These are phyloP conservation scores for Exophiala dermatitidis DNA, from an alignment of 2,329 filamentous ascomycete species.

Conservation along the genomic window DNA sequence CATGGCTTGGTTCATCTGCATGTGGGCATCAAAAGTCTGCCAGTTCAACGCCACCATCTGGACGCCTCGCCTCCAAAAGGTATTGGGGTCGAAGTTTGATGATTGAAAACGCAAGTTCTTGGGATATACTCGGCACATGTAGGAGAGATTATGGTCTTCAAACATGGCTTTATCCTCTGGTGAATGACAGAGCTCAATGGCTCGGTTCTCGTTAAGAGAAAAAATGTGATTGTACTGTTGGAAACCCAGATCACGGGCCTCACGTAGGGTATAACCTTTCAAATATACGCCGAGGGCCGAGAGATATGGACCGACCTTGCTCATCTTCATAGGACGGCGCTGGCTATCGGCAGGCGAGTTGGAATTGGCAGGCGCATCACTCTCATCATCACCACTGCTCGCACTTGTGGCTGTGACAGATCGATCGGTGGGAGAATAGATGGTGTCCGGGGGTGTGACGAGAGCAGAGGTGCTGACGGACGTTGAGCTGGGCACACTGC, in stretches of 20 bases:
- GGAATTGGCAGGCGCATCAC: slow-evolving; percentile 49
- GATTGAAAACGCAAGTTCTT: slow-evolving; percentile 73
- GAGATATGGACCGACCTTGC: slow-evolving; percentile 77
- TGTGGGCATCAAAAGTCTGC: slow-evolving; percentile 93
- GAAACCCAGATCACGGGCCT: slow-evolving; percentile 70
- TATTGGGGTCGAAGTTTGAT: slow-evolving; percentile 88
- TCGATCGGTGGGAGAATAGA: slow-evolving; percentile 45
- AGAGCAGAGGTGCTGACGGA: slow-evolving; percentile 37
- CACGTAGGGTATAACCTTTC: slow-evolving; percentile 73
- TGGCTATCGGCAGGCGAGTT: slow-evolving; percentile 49
- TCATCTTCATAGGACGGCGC: slow-evolving; percentile 56
- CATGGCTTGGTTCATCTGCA: slow-evolving; percentile 97
- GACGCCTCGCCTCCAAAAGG: slow-evolving; percentile 89
- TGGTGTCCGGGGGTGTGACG: slow-evolving; percentile 44
- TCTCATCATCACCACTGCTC: slow-evolving; percentile 66
- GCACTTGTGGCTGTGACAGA: slow-evolving; percentile 49
- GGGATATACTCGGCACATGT: slow-evolving; percentile 91
- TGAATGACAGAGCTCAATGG: slow-evolving; percentile 70
- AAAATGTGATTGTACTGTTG: slow-evolving; percentile 90
- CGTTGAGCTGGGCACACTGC: slow-evolving; percentile 47
- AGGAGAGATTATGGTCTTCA: slow-evolving; percentile 82
- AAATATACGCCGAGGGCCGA: slow-evolving; percentile 77
- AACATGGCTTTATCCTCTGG: slow-evolving; percentile 69
- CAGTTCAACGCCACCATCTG: slow-evolving; percentile 98
- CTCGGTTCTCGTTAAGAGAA: slow-evolving; percentile 86